Conservation (phyloP, 345 rosid genomes). For the Corchorus olitorius region DNA sequence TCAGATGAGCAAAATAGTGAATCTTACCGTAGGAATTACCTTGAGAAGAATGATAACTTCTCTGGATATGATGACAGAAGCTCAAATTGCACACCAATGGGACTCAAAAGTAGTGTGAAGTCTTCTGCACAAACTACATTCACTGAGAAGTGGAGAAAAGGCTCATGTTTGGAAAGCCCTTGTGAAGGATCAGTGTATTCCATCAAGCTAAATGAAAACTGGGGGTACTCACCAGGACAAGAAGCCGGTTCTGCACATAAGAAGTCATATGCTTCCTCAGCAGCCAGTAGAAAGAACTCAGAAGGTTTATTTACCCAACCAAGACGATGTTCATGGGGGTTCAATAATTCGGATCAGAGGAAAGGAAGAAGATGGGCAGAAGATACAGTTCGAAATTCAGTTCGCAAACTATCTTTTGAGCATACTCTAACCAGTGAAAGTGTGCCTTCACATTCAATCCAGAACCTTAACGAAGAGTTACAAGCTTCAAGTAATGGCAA, state of each 20-base stretch:
- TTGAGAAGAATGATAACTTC: conserved; percentile 22
- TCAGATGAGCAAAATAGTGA: conserved; percentile 1
- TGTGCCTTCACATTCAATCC: conserved; percentile 7
- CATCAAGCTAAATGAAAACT: conserved; percentile 6
- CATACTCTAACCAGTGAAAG: conserved; percentile 6
- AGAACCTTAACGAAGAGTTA: conserved; percentile 20
- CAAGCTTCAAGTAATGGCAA: not conserved
- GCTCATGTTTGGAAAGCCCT: not conserved
- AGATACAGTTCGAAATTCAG: conserved; percentile 29
- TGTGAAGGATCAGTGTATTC: conserved; percentile 6
- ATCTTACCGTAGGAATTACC: not conserved
- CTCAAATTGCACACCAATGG: conserved; percentile 17
- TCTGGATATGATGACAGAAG: conserved; percentile 18
- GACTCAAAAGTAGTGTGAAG: conserved; percentile 8
- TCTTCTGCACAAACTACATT: not conserved
- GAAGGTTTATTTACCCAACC: conserved; percentile 46
- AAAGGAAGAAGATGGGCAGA: conserved; percentile 31
- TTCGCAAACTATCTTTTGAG: conserved; percentile 36
- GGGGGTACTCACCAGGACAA: not conserved
- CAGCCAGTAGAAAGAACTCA: conserved; percentile 26
- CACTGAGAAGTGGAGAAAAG: conserved; percentile 13
- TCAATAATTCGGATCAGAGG: conserved; percentile 15
- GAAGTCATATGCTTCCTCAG: conserved; percentile 27
- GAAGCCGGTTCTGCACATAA: not conserved
- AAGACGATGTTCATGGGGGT: conserved; percentile 24